Conservation (phyloP, 306 rosid genomes). For the Acmispon strigosus region DNA sequence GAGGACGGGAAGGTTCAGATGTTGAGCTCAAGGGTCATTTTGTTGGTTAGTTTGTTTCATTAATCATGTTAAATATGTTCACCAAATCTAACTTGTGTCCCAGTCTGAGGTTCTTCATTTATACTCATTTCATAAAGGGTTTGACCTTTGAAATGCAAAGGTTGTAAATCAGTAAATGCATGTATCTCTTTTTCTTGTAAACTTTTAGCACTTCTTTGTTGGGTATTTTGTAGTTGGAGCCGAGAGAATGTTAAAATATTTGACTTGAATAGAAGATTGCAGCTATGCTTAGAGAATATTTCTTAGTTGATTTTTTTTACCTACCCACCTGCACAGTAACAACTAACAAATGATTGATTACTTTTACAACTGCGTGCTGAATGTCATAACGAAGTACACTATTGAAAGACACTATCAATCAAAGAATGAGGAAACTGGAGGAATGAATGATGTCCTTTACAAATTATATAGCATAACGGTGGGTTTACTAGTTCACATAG, state of each 20-base stretch:
- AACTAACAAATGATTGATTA: slow-evolving; percentile 83
- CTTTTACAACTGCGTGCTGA: slow-evolving; percentile 77
- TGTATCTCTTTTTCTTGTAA: background rate
- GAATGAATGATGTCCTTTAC: slow-evolving; percentile 97
- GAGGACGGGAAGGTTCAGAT: slow-evolving; percentile 55
- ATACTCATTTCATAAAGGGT: background rate
- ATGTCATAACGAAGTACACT: slow-evolving; percentile 45
- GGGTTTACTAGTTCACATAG: slow-evolving; percentile 11
- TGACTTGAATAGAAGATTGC: too few species aligned
- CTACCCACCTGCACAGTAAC: background rate
- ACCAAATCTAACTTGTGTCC: background rate
- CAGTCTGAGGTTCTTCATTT: background rate
- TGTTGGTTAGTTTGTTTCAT: slow-evolving; percentile 53
- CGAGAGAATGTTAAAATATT: background rate
- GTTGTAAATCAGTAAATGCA: background rate
- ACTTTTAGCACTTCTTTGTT: background rate
- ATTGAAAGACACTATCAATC: slow-evolving; percentile 55
- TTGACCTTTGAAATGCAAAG: background rate
- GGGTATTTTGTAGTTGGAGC: background rate
- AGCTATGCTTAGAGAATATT: background rate
- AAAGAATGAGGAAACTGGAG: slow-evolving; percentile 84
- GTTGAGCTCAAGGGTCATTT: slow-evolving; percentile 83
- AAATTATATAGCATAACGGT: slow-evolving; percentile 66
- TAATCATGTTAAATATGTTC: background rate
- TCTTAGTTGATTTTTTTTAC: background rate